phyloP scores from a whole-genome alignment of 2,329 filamentous ascomycete genomes.

The Fusarium poae region DNA sequence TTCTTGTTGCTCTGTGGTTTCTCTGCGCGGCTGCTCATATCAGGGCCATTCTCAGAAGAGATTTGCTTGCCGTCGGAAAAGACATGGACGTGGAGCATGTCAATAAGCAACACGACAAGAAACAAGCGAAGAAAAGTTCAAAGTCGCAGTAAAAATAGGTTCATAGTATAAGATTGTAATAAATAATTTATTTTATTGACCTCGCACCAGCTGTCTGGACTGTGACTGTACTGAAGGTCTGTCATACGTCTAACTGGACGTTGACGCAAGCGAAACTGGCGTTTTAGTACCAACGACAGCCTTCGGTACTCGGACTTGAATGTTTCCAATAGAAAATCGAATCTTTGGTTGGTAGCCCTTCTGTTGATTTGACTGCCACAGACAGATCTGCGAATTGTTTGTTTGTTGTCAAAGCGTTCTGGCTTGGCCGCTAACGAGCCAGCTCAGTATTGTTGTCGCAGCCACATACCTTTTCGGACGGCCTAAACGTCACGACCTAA shows the following conservation, averaged over 20 bases:
- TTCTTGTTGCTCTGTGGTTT: constrained; percentile 17
- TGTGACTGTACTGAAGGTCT: background rate
- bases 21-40: constrained; percentile 8
- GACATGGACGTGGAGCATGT: constrained; percentile 27
- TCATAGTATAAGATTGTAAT: background rate
- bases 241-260: fast-evolving
- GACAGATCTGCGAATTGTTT: background rate
- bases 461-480: background rate
- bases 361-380: no score
- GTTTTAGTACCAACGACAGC: background rate
- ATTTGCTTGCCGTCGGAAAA: constrained; percentile 24
- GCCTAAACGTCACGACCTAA: background rate
- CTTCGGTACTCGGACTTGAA: background rate
- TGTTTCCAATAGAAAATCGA: fast-evolving
- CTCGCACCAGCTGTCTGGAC: background rate
- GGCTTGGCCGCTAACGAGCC: background rate
- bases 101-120: constrained; percentile 4
- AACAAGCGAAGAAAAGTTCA: background rate
- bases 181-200: background rate
- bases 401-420: background rate
- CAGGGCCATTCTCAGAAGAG: background rate
- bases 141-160: background rate
- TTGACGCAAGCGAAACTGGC: background rate
- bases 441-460: constrained; percentile 1
- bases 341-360: background rate